Percentiles rank a stretch among this genome's conserved stretches.
Conservation (phyloP, 2,329 filamentous ascomycete species). For the Oidium heveae region DNA sequence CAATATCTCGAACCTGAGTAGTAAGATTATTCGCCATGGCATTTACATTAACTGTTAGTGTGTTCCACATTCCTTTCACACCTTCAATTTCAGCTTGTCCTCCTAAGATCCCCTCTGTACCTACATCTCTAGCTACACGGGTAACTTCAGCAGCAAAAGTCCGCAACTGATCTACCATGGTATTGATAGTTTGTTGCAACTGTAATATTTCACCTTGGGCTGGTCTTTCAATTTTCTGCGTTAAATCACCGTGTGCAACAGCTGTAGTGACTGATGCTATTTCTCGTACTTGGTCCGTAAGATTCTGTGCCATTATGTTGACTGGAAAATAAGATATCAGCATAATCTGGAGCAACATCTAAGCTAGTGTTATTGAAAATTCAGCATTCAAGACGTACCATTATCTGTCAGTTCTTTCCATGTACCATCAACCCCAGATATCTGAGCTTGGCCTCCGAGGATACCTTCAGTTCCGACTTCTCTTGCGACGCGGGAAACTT, state of each 20-base stretch:
- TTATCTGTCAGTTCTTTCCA: slow-evolving; percentile 94
- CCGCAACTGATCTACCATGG: slow-evolving; percentile 66
- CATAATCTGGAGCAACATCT: not conserved
- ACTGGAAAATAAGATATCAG: slow-evolving; percentile 21
- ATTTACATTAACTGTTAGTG: slow-evolving; percentile 64
- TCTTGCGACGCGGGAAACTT: slow-evolving; percentile 80
- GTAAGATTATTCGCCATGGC: slow-evolving; percentile 75
- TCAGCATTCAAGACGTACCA: slow-evolving; percentile 19
- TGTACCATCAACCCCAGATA: slow-evolving; percentile 82
- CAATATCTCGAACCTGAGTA: slow-evolving; percentile 84
- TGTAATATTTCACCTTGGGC: slow-evolving; percentile 63
- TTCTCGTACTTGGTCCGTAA: slow-evolving; percentile 64
- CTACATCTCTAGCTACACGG: slow-evolving; percentile 59
- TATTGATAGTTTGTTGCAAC: slow-evolving; percentile 68
- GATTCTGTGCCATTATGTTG: slow-evolving; percentile 63
- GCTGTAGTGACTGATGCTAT: slow-evolving; percentile 67
- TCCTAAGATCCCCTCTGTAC: slow-evolving; percentile 59
- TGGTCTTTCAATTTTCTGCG: slow-evolving; percentile 61
- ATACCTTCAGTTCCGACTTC: slow-evolving; percentile 93
- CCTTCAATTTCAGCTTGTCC: slow-evolving; percentile 65
- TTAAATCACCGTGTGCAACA: slow-evolving; percentile 59
- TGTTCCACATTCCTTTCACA: slow-evolving; percentile 74
- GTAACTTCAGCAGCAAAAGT: slow-evolving; percentile 70
- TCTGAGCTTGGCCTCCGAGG: slow-evolving; percentile 77
- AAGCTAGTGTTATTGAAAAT: not conserved